Conservation (phyloP, 352 stramenopile genomes). For the Blastocystis sp. region DNA sequence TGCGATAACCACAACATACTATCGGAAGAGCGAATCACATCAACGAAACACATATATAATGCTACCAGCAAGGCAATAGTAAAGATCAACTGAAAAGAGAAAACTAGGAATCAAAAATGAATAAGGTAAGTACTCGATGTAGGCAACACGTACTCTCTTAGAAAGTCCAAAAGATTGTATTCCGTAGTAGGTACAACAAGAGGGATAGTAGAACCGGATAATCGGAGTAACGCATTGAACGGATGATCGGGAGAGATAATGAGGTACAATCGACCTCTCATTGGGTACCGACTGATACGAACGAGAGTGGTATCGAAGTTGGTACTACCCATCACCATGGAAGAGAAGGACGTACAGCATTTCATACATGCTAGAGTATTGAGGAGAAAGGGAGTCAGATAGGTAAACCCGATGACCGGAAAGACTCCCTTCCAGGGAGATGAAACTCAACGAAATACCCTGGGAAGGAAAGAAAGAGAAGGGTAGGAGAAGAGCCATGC, state of each 20-base stretch:
- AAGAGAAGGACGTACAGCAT: neutral
- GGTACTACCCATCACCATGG: neutral
- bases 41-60: neutral
- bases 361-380: neutral
- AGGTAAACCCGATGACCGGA: neutral
- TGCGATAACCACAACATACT: neutral
- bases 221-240: neutral
- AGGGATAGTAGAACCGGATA: neutral
- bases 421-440: neutral
- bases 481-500: neutral
- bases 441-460: neutral
- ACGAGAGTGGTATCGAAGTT: neutral
- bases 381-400: neutral
- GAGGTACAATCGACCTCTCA: neutral
- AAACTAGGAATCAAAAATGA: neutral
- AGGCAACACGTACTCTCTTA: neutral
- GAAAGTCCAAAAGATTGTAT: neutral
- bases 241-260: neutral
- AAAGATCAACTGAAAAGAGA: neutral
- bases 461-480: slow-evolving; percentile 18
- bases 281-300: neutral
- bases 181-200: neutral
- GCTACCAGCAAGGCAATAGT: neutral
- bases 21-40: neutral
- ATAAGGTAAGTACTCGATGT: neutral